Evolutionary conservation across 352 stramenopile genomes (phyloP).

Genomic region (Pilasporangium apinafurcum): DNA sequence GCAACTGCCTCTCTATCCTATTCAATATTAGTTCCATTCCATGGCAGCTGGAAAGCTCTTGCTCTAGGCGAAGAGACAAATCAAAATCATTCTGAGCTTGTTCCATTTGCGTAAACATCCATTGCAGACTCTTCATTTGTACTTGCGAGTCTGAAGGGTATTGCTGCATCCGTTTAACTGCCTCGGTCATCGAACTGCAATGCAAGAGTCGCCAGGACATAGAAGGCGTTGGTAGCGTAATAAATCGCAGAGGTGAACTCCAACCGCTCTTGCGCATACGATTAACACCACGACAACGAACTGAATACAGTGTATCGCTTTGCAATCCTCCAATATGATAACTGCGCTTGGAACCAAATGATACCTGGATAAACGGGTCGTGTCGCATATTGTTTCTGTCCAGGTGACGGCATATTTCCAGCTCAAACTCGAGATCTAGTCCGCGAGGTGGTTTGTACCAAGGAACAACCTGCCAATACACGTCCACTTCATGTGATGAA

Average conservation of each 20-base stretch:
- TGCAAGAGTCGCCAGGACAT: slow-evolving; percentile 49
- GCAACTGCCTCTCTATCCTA: too few relatives aligned
- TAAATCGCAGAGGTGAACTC: slow-evolving; percentile 38
- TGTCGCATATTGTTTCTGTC: slow-evolving; percentile 4
- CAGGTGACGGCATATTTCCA: slow-evolving; percentile 40
- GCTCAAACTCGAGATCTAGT: slow-evolving; percentile 37
- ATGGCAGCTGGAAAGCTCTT: slow-evolving; percentile 16
- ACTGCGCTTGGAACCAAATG: slow-evolving; percentile 20
- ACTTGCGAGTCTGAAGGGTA: slow-evolving; percentile 13
- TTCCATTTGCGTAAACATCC: slow-evolving; percentile 45
- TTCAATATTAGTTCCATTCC: slow-evolving; percentile 22
- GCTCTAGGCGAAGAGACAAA: slow-evolving; percentile 21
- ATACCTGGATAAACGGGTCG: slow-evolving; percentile 34
- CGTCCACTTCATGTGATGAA: slow-evolving; percentile 26
- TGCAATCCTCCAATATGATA: slow-evolving; percentile 23
- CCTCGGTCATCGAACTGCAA: slow-evolving; percentile 38
- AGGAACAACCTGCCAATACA: slow-evolving; percentile 52
- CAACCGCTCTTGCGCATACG: slow-evolving; percentile 44
- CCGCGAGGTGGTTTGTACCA: slow-evolving; percentile 32
- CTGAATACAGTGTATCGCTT: slow-evolving; percentile 32
- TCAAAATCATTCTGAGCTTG: slow-evolving; percentile 6
- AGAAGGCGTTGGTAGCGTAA: slow-evolving; percentile 42
- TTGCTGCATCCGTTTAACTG: slow-evolving; percentile 27
- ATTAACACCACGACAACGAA: slow-evolving; percentile 45
- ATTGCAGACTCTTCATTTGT: slow-evolving; percentile 36